phyloP scores from a whole-genome alignment of 1,139 yeast species.

The Geotrichum histeridarum region DNA sequence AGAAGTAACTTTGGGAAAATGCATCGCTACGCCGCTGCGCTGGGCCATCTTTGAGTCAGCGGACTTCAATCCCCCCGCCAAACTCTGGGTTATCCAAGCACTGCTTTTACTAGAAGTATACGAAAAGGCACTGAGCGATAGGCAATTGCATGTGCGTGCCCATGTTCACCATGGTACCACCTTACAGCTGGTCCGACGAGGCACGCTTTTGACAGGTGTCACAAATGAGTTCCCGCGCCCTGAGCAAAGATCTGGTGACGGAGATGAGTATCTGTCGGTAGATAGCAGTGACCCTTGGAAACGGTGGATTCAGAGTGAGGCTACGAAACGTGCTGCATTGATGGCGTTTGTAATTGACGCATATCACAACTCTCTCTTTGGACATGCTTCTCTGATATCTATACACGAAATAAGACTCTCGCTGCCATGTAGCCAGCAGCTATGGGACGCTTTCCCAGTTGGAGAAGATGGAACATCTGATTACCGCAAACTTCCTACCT shows the following conservation, averaged over 20 bases:
- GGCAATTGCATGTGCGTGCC: slow-evolving; percentile 62
- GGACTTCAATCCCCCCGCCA: slow-evolving; percentile 53
- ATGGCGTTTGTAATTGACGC: slow-evolving; percentile 77
- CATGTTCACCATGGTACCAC: slow-evolving; percentile 75
- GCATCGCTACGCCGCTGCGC: slow-evolving; percentile 59
- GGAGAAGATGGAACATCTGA: slow-evolving; percentile 2
- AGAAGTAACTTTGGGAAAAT: slow-evolving; percentile 39
- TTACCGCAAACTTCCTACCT: slow-evolving; percentile 1
- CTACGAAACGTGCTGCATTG: slow-evolving; percentile 69
- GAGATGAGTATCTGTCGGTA: background rate
- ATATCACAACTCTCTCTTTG: slow-evolving; percentile 69
- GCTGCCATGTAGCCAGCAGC: slow-evolving; percentile 71
- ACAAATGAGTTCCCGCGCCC: background rate
- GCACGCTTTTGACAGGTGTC: slow-evolving; percentile 45
- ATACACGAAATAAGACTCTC: slow-evolving; percentile 67
- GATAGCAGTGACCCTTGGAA: slow-evolving; percentile 38
- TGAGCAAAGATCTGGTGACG: background rate
- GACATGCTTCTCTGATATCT: slow-evolving; percentile 63
- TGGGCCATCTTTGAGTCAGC: slow-evolving; percentile 54
- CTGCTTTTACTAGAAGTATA: slow-evolving; percentile 57
- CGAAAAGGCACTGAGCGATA: slow-evolving; percentile 55
- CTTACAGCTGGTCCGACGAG: slow-evolving; percentile 63
- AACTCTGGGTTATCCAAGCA: slow-evolving; percentile 63
- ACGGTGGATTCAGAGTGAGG: slow-evolving; percentile 73
- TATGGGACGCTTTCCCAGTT: slow-evolving; percentile 52